phyloP scores from a whole-genome alignment of 1,284 basidiomycete species.

The Ganoderma lucidum region DNA sequence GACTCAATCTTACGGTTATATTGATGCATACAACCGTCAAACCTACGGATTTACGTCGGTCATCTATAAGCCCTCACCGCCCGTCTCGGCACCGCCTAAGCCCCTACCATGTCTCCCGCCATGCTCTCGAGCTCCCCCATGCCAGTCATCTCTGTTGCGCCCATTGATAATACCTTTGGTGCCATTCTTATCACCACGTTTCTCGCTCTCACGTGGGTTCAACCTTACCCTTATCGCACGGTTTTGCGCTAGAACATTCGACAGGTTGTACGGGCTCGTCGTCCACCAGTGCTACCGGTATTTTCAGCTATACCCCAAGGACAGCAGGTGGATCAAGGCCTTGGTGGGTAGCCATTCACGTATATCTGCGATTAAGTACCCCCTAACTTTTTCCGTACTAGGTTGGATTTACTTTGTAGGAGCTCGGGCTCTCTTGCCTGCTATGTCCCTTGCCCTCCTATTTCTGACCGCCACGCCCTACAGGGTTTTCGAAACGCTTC shows the following conservation, averaged over 20 bases:
- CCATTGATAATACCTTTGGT: not conserved
- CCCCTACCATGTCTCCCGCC: not conserved
- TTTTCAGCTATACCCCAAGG: conserved; percentile 8
- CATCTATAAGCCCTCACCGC: not conserved
- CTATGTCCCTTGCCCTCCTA: too few species aligned
- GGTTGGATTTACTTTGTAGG: not conserved
- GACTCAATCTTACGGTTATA: not conserved
- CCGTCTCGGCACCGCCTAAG: not conserved
- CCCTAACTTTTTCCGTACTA: not conserved
- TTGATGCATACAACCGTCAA: not conserved
- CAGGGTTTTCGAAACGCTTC: conserved; percentile 17
- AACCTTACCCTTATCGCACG: too few species aligned
- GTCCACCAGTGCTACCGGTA: conserved; percentile 16
- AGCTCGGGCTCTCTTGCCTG: not conserved
- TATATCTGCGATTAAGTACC: too few species aligned
- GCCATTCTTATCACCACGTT: not conserved
- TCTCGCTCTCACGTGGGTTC: not conserved
- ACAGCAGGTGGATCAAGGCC: not conserved
- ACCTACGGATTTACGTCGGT: not conserved
- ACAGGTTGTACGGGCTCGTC: conserved; percentile 13
- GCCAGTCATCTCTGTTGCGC: not conserved
- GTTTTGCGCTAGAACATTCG: not conserved
- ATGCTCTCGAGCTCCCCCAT: not conserved
- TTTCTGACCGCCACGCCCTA: not conserved
- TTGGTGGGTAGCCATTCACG: not conserved